phyloP scores from a whole-genome alignment of 345 rosid species.

The Syzygium oleosum region DNA sequence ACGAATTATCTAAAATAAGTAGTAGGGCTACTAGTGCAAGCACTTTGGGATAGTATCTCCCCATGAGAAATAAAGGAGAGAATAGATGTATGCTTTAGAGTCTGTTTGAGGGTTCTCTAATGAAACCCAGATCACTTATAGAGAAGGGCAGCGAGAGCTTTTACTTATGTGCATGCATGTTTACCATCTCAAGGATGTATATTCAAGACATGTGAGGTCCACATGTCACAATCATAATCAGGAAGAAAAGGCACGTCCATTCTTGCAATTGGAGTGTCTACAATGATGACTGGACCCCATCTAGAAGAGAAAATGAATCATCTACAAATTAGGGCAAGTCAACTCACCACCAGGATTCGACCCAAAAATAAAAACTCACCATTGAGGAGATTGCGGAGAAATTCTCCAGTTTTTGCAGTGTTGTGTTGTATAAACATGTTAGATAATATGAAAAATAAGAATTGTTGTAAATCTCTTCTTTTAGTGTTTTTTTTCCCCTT shows the following conservation, averaged over 20 bases:
- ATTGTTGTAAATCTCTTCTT: no score
- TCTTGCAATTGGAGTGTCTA: background rate
- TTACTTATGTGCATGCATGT: no score
- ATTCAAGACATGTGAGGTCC: background rate
- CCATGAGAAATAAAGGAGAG: no score
- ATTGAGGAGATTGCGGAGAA: background rate
- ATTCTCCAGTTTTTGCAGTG: accelerated
- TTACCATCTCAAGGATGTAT: no score
- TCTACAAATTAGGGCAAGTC: background rate
- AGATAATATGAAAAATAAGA: no score
- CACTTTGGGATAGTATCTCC: no score
- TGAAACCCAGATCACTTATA: no score
- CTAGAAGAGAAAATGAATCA: background rate
- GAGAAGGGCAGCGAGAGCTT: no score
- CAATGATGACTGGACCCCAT: background rate
- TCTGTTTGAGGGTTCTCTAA: no score
- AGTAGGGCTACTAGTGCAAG: background rate
- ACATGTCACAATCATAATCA: background rate
- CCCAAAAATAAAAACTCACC: background rate
- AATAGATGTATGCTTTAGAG: no score
- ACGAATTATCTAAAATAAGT: background rate
- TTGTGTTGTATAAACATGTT: no score
- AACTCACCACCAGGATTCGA: background rate
- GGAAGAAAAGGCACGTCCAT: background rate
- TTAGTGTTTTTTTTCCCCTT: no score